Evolutionary conservation across 139 green algal genomes (phyloP), one percentile per base, ranked within the genome.

Genomic region (Zygnema cylindricum): DNA sequence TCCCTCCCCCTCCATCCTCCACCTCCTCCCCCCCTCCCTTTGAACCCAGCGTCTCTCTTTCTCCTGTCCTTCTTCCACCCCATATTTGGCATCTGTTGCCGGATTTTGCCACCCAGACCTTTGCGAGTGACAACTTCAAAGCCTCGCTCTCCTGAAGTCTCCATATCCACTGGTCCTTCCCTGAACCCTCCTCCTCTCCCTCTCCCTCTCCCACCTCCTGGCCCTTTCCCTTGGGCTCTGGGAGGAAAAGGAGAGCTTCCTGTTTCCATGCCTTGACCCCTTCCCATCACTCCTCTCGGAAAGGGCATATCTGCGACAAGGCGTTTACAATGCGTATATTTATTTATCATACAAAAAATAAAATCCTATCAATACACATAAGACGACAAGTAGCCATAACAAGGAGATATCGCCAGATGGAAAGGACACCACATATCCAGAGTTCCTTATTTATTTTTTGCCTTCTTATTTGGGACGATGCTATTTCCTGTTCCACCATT

Each of bases 41-140:
- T 25, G 7, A 7, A 25, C 49, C 49, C 49, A 25, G 7, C 49
- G 7, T 79, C 36, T 11, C 43, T 79, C 36, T 16, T 16, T 79
- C 11, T 38, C 71, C 71, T 79, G 71, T 43, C 71, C 71, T 79
- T 79, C 71, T 16, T 7, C 71, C 71, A 79, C 11, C 71, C 71
- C 71, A 79, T 79, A 43, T 79, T 79, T 11, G 7, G 71, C 71
- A 79, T 7, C 71, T 38, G 42, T 79, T 43, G 7, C 71, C 71
- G 43, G 7, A 43, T 79, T 79, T 11, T 41, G 36, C 36, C 43
- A 7, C 3, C 71, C 11, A 7, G 43, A 43, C 36, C 7, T 43
- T 79, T 43, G 36, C 36, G 71, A 79, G 36, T 43, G 36, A 79
- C 3, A 25, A 11, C 38, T 43, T 79, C 71, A 79, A 79, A 79